These are phyloP conservation scores for Aspergillus bertholletiae DNA, from an alignment of 495 filamentous ascomycete species.

Conservation along the genomic window DNA sequence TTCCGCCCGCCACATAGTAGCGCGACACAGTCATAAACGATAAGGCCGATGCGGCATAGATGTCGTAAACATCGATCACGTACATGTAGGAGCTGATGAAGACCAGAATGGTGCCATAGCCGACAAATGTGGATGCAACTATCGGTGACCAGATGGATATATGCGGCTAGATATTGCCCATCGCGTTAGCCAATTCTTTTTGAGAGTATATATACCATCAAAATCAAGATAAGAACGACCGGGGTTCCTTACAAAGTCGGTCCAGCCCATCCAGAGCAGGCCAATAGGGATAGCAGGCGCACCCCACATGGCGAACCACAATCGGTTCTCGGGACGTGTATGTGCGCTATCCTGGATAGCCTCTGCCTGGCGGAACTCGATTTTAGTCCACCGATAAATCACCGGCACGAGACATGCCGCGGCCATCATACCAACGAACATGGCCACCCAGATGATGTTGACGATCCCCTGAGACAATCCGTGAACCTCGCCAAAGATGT, in stretches of 20 bases:
- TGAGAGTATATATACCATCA: too few relatives aligned
- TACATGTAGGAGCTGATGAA: conserved; percentile 54
- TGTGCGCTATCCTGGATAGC: neutral
- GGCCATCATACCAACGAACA: conserved; percentile 51
- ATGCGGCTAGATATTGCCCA: too few relatives aligned
- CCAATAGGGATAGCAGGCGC: conserved; percentile 50
- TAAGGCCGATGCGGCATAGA: conserved; percentile 40
- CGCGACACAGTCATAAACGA: conserved; percentile 48
- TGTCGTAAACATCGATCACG: conserved; percentile 53
- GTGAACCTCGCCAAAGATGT: conserved; percentile 59
- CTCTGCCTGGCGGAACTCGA: conserved; percentile 37
- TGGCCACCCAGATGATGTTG: conserved; percentile 55
- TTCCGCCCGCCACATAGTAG: conserved; percentile 48
- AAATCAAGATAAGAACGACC: too few relatives aligned
- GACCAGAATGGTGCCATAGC: conserved; percentile 50
- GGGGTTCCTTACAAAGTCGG: conserved; percentile 39
- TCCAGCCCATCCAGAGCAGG: conserved; percentile 65
- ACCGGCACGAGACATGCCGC: conserved; percentile 46
- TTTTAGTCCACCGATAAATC: conserved; percentile 51
- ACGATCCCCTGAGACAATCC: conserved; percentile 50
- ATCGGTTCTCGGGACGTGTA: conserved; percentile 10
- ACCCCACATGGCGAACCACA: conserved; percentile 51
- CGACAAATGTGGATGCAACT: conserved; percentile 45
- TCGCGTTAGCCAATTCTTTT: too few relatives aligned
- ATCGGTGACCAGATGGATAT: conserved; percentile 56